phyloP scores from a whole-genome alignment of 139 green algal genomes.

The Chlamydomonas asymmetrica region DNA sequence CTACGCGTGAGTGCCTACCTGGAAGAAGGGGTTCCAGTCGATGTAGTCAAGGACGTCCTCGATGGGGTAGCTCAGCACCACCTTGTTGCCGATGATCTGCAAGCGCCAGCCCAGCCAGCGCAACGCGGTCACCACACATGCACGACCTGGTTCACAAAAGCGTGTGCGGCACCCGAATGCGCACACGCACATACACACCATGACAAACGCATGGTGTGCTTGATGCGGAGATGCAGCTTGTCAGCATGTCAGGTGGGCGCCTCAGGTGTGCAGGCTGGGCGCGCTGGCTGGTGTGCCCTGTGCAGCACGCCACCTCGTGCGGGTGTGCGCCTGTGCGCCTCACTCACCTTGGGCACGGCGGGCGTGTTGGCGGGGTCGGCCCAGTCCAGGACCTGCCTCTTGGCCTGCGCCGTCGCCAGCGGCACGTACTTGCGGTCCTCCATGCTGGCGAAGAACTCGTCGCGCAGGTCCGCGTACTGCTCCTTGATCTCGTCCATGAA shows the following conservation, averaged over 20 bases:
- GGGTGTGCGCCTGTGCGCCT: neutral
- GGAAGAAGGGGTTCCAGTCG: constrained; percentile 99
- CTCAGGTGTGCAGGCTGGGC: no score
- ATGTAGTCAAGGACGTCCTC: constrained; percentile 95
- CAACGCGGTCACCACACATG: no score
- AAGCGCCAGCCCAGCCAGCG: no score
- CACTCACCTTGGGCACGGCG: constrained; percentile 62
- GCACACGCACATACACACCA: constrained; percentile 10
- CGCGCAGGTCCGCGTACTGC: constrained; percentile 92
- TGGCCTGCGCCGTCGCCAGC: constrained; percentile 62
- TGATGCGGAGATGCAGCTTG: no score
- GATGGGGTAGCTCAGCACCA: constrained; percentile 79
- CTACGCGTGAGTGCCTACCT: constrained; percentile 53
- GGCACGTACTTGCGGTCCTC: constrained; percentile 90
- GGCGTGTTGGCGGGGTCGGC: constrained; percentile 76
- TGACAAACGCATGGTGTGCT: no score
- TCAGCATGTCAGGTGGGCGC: no score
- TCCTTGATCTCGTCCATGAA: constrained; percentile 86
- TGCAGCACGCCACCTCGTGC: neutral
- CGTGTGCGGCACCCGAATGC: neutral
- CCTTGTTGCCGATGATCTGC: constrained; percentile 60
- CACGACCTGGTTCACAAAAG: no score
- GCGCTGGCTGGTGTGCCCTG: no score
- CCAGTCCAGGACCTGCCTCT: constrained; percentile 84
- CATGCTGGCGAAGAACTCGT: constrained; percentile 96